Conservation (phyloP, 1,284 basidiomycete species). For the Peniophora sp. region DNA sequence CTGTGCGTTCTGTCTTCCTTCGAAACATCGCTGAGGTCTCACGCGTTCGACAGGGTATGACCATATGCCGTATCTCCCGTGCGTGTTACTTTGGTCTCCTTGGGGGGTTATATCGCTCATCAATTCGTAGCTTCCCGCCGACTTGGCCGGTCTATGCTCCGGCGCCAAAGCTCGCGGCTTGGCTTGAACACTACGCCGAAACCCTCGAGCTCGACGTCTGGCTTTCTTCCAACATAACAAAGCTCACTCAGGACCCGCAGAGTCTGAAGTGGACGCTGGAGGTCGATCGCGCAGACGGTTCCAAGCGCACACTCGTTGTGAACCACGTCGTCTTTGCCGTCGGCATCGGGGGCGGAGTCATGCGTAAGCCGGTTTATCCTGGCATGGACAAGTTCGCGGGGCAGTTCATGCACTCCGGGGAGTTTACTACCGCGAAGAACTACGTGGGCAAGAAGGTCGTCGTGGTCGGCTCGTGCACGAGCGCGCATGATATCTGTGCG, state of each 20-base stretch:
- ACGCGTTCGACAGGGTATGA: constrained; percentile 13
- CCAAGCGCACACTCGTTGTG: constrained; percentile 39
- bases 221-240: constrained; percentile 43
- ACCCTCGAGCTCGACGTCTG: constrained; percentile 60
- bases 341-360: constrained; percentile 46
- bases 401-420: constrained; percentile 31
- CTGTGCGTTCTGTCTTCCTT: constrained; percentile 31
- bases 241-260: constrained; percentile 33
- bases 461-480: constrained; percentile 43
- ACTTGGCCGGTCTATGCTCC: constrained; percentile 62
- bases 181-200: constrained; percentile 62
- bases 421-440: constrained; percentile 29
- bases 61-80: constrained; percentile 22
- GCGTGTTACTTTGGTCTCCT: constrained; percentile 7
- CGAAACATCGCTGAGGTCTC: constrained; percentile 4
- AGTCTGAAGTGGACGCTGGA: constrained; percentile 47
- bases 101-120: background rate
- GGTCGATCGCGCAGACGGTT: constrained; percentile 33
- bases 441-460: constrained; percentile 40
- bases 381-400: constrained; percentile 36
- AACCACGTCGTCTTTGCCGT: constrained; percentile 57
- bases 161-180: constrained; percentile 54
- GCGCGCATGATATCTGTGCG: constrained; percentile 34
- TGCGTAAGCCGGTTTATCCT: constrained; percentile 41
- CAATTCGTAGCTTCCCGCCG: constrained; percentile 36